Base-by-base conservation (phyloP, 2,329 filamentous ascomycete species). In the Dactylella cylindrospora region DNA sequence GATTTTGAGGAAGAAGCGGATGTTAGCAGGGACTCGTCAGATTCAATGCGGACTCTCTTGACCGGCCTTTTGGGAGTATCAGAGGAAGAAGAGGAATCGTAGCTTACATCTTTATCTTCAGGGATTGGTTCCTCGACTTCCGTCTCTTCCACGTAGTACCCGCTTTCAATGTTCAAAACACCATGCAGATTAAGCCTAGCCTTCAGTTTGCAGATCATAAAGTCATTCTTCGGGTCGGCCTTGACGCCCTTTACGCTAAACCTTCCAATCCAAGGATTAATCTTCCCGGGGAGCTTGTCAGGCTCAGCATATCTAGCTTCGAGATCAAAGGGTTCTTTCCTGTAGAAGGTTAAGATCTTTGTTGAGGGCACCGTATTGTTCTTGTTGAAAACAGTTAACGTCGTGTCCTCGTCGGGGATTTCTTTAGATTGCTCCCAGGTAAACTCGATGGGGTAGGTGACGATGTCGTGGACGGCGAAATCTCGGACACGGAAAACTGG, bases 161-260 rank as follows among this genome's bases (percentile, higher is more conserved):
- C 93, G 66, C 84, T 90, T 78, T 98, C 93, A 29, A 98, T 86
- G 72, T 97, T 97, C 67, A 98, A 79, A 60, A 98, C 83, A 74
- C 93, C 93, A 77, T 97, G 90, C 66, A 97, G 82, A 77, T 98
- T 98, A 53, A 98, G 82, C 66, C 93, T 85, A 40, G 93, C 91
- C 82, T 97, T 97, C 65, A 98, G 84, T 79, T 98, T 98, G 85
- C 93, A 98, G 71, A 97, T 94, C 91, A 98, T 97, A 75, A 97
- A 98, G 73, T 97, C 93, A 62, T 94, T 88, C 73, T 93, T 90
- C 67, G 84, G 82, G 72, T 95, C 89, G 32, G 89, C 86, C 81
- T 96, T 90, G 72, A 98, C 91, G 38, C 87, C 88, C 82, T 98
- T 98, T 74, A 98, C 90, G 33, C 90, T 95, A 79, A 98, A 98